A percentile compares a stretch with the other conserved stretches of the same genome.
These are phyloP conservation scores for Syzygium aqueum DNA, from an alignment of 345 rosid species.

Conservation along the genomic window DNA sequence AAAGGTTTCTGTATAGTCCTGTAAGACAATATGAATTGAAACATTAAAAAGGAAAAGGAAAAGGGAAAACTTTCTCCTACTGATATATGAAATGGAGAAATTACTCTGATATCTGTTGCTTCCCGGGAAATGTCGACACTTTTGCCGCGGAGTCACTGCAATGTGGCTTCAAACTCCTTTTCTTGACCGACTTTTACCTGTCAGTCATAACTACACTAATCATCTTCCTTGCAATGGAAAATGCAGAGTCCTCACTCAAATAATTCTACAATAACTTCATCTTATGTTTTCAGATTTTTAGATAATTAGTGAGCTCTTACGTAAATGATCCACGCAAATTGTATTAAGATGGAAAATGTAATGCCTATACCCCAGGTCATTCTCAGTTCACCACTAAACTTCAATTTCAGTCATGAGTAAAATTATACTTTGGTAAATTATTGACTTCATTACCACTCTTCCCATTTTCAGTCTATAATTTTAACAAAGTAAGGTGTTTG, in stretches of 20 bases:
- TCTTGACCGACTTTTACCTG: slow-evolving; percentile 34
- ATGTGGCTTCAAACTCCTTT: slow-evolving; percentile 26
- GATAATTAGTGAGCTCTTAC: background rate
- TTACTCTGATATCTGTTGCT: slow-evolving; percentile 36
- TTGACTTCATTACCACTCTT: background rate
- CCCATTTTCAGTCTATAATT: background rate
- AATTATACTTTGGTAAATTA: background rate
- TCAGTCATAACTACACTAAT: background rate
- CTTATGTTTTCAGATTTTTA: background rate
- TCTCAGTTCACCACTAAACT: background rate
- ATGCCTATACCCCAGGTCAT: background rate
- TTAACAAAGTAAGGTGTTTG: background rate
- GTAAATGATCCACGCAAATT: background rate
- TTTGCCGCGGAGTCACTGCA: slow-evolving; percentile 36
- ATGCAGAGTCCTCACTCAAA: background rate
- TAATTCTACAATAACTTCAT: background rate
- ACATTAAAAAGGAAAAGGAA: background rate
- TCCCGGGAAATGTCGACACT: slow-evolving; percentile 33
- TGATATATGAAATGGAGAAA: background rate
- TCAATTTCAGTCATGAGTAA: background rate
- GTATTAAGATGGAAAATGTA: background rate
- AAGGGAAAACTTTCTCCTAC: background rate
- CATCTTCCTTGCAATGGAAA: background rate
- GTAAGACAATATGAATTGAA: background rate
- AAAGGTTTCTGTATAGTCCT: slow-evolving; percentile 25